Conservation (phyloP, 148 eudicot species). For the Nyssa sinensis region DNA sequence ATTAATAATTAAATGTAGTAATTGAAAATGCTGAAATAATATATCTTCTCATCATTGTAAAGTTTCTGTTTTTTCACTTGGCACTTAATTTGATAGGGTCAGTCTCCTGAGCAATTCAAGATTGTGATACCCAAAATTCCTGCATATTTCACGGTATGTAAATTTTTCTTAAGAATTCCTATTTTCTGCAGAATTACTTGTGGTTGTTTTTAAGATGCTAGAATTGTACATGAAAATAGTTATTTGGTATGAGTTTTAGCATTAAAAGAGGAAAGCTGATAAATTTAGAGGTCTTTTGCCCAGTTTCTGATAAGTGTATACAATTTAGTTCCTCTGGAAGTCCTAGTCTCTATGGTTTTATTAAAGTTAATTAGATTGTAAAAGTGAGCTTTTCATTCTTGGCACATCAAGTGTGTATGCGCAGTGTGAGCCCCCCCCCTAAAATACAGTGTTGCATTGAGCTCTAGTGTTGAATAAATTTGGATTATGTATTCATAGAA, state of each 20-base stretch:
- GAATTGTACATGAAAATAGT: no score
- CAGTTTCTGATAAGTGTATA: no score
- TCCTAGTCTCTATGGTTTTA: neutral
- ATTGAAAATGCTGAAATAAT: no score
- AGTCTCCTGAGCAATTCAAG: slow-evolving; percentile 81
- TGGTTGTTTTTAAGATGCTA: no score
- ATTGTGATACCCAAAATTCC: slow-evolving; percentile 89
- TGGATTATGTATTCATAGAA: neutral
- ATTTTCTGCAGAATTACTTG: neutral
- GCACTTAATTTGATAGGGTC: slow-evolving; percentile 43
- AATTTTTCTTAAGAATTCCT: slow-evolving; percentile 2
- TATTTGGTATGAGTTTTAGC: no score
- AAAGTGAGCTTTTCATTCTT: slow-evolving; percentile 4
- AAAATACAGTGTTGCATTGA: neutral
- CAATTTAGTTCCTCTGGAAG: neutral
- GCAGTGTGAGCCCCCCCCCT: neutral
- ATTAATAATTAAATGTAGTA: no score
- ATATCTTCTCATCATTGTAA: neutral
- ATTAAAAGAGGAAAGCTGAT: no score
- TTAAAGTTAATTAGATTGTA: neutral
- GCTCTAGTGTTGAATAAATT: neutral
- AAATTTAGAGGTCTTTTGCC: no score
- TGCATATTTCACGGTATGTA: slow-evolving; percentile 88
- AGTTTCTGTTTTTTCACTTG: slow-evolving; percentile 9
- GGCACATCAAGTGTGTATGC: neutral